A percentile compares a stretch with the other conserved stretches of the same genome.
Conservation (phyloP, 1,284 basidiomycete genomes). For the Leccinum ponderosum region DNA sequence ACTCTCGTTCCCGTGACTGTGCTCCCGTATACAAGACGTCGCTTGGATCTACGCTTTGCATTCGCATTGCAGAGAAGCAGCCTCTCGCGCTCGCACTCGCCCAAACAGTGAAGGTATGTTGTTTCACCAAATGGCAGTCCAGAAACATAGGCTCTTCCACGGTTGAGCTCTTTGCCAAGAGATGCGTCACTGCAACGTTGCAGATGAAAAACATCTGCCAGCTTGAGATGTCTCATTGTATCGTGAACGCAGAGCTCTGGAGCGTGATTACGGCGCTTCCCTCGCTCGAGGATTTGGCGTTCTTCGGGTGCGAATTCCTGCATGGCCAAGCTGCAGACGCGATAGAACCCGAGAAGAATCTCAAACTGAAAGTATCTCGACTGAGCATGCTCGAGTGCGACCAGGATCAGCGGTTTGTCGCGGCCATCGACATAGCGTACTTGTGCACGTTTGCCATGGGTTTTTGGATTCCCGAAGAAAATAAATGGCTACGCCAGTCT, state of each 20-base stretch:
- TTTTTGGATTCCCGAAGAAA: neutral
- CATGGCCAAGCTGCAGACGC: neutral
- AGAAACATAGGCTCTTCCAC: too few relatives aligned
- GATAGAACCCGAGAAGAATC: neutral
- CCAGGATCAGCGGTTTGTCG: neutral
- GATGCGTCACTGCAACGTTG: too few relatives aligned
- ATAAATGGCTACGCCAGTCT: neutral
- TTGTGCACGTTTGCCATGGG: neutral
- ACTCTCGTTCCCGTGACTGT: too few relatives aligned
- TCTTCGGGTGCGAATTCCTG: neutral
- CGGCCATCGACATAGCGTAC: neutral
- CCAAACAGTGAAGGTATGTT: too few relatives aligned
- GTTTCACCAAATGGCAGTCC: too few relatives aligned
- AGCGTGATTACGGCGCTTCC: neutral
- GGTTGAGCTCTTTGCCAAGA: too few relatives aligned
- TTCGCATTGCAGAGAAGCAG: too few relatives aligned
- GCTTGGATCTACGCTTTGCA: too few relatives aligned
- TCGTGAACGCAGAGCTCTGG: neutral
- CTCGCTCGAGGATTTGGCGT: neutral
- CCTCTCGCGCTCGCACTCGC: too few relatives aligned
- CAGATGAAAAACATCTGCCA: neutral
- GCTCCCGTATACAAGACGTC: too few relatives aligned
- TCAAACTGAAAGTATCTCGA: neutral
- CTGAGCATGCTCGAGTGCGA: neutral
- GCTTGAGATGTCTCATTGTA: neutral